Evolutionary conservation across 768 basidiomycete species (phyloP).

Genomic region (Psilocybe subaeruginosa): DNA sequence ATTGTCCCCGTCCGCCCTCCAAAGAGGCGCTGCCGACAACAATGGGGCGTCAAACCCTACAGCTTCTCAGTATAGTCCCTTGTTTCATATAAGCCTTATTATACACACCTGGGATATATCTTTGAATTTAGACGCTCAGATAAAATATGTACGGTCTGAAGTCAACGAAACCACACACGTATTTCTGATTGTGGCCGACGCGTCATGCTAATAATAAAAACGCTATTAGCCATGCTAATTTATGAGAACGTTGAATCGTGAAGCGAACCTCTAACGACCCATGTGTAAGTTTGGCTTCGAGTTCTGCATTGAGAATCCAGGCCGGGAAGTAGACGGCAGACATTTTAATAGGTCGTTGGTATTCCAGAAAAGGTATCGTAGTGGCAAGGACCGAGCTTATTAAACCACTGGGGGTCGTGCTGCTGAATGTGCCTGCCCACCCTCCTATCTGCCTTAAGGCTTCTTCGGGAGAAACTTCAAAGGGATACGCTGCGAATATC

Average conservation of each 20-base stretch:
- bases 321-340: constrained; percentile 63
- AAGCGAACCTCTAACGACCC: constrained; percentile 27
- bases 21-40: constrained; percentile 41
- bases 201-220: constrained; percentile 26
- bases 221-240: not conserved
- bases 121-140: constrained; percentile 16
- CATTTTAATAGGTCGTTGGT: constrained; percentile 47
- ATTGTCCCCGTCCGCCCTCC: constrained; percentile 2
- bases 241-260: not conserved
- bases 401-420: constrained; percentile 19
- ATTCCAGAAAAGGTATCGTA: constrained; percentile 37
- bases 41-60: constrained; percentile 49
- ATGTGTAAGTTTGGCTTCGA: constrained; percentile 39
- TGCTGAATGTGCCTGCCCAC: constrained; percentile 28
- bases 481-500: constrained; percentile 49
- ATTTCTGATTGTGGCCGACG: constrained; percentile 39
- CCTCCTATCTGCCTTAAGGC: constrained; percentile 44
- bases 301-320: constrained; percentile 63
- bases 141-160: not conserved
- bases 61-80: not conserved
- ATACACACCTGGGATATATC: constrained; percentile 48
- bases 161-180: constrained; percentile 42
- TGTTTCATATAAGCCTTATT: not conserved
- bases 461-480: constrained; percentile 46
- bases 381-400: constrained; percentile 35